Evolutionary conservation across 2,329 filamentous ascomycete genomes (phyloP).

Genomic region (Neopestalotiopsis rosae): DNA sequence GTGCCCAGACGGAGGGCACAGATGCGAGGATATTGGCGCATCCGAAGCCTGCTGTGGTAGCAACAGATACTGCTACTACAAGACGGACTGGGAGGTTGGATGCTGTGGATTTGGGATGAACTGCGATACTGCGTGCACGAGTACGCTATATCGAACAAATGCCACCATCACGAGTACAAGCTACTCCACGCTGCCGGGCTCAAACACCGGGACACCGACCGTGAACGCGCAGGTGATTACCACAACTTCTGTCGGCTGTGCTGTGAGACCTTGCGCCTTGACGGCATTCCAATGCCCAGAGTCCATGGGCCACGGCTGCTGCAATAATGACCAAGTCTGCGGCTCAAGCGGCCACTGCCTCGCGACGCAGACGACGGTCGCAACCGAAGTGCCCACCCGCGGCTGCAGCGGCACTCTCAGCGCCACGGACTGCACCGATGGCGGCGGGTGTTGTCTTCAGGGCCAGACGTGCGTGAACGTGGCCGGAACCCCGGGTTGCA

Average conservation of each 20-base stretch:
- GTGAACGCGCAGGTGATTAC: not conserved
- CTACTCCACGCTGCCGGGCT: no score
- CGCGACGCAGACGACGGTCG: not conserved
- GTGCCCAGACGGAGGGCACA: conserved; percentile 11
- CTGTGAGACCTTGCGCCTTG: conserved; percentile 30
- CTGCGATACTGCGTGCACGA: conserved; percentile 38
- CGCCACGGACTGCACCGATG: not conserved
- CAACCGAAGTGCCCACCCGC: conserved; percentile 14
- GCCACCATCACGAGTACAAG: conserved; percentile 33
- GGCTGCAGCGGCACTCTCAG: conserved; percentile 10
- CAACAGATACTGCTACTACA: conserved; percentile 37
- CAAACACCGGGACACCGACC: no score
- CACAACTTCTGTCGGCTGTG: conserved; percentile 9
- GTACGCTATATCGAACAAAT: conserved; percentile 35
- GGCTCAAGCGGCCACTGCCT: not conserved
- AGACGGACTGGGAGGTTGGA: conserved; percentile 24
- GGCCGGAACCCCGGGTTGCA: conserved; percentile 34
- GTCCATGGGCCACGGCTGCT: conserved; percentile 54
- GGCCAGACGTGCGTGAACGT: conserved; percentile 32
- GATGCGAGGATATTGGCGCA: conserved; percentile 17
- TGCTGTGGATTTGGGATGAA: conserved; percentile 39
- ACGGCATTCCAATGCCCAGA: conserved; percentile 49
- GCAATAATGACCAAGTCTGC: conserved; percentile 48
- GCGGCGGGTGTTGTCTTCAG: conserved; percentile 4
- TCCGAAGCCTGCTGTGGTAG: conserved; percentile 31